Base-by-base conservation (phyloP, 2,329 filamentous ascomycete species). In the Verticillium zaregamsianum region DNA sequence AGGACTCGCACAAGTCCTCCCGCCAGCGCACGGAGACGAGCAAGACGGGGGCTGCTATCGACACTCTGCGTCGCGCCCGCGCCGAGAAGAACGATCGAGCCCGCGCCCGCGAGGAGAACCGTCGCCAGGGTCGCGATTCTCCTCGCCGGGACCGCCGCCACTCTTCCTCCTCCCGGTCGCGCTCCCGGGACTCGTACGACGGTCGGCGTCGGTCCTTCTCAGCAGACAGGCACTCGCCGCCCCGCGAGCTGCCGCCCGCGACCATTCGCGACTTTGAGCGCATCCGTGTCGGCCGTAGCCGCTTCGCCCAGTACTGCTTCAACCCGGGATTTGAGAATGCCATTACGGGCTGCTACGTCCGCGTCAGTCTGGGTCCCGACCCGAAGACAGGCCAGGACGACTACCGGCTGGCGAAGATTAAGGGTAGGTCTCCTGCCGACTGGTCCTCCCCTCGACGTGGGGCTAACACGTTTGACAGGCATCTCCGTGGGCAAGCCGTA, bases 301-400 rank as follows among this genome's bases (percentile, higher is more conserved):
- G 93, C 70, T 97, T 99, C 73, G 90, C 90, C 7, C 88, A 94
- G 70, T 90, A 97, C 61, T 97, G 93, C 81, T 97, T 96, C 79
- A 94, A 93, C 68, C 95, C 95, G 12, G 89, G 89, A 4, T 97
- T 99, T 67, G 91, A 96, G 61, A 80, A 90, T 9, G 84, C 90
- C 33, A 90, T 97, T 69, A 86, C 82, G 17, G 92, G 92, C 59
- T 96, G 93, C 74, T 99, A 90, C 73, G 89, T 90, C 40, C 91
- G 95, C 59, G 87, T 98, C 66, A 91, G 89, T 65, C 86, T 97
- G 61, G 94, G 93, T 0, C 84, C 89, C 14, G 90, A 96, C 71
- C 85, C 85, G 12, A 83, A 88, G 25, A 91, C 86, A 4, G 89
- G 90, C 3, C 80, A 88, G 63, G 90, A 90, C 64, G 85, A 91